These are phyloP conservation scores for Ilyonectria robusta DNA, from an alignment of 2,329 filamentous ascomycete species.

Conservation along the genomic window DNA sequence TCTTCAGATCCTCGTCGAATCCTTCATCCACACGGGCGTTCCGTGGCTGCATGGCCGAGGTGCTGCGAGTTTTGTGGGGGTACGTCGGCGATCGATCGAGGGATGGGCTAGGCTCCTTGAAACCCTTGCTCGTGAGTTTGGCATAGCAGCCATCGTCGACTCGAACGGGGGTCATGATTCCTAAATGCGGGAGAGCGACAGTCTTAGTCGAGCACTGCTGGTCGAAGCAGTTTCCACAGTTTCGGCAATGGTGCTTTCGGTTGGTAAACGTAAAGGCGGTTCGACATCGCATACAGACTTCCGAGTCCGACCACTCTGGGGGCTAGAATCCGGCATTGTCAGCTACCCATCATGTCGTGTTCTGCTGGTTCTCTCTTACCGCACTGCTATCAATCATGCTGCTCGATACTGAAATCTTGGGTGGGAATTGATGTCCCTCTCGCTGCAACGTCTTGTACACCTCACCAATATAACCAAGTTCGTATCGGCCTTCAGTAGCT, in stretches of 20 bases:
- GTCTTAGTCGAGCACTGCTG: slow-evolving; percentile 93
- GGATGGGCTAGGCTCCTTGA: slow-evolving; percentile 58
- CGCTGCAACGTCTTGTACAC: slow-evolving; percentile 86
- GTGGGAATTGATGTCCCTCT: slow-evolving; percentile 92
- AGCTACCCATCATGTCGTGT: slow-evolving; percentile 10
- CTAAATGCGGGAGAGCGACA: slow-evolving; percentile 90
- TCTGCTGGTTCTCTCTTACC: slow-evolving; percentile 67
- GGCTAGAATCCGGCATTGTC: slow-evolving; percentile 67
- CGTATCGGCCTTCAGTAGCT: slow-evolving; percentile 87
- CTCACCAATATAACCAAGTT: slow-evolving; percentile 88
- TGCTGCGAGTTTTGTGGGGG: slow-evolving; percentile 75
- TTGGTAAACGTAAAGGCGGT: slow-evolving; percentile 98
- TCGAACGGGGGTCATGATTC: slow-evolving; percentile 90
- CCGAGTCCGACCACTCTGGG: slow-evolving; percentile 97
- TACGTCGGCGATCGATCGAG: slow-evolving; percentile 64
- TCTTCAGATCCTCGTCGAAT: slow-evolving; percentile 95
- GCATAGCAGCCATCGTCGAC: slow-evolving; percentile 97
- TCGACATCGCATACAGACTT: slow-evolving; percentile 98
- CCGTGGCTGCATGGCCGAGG: slow-evolving; percentile 86
- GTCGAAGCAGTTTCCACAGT: slow-evolving; percentile 98
- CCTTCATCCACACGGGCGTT: slow-evolving; percentile 89
- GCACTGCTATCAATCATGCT: slow-evolving; percentile 98
- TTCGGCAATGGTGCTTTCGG: slow-evolving; percentile 97
- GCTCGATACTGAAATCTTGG: slow-evolving; percentile 87
- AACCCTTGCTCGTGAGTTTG: slow-evolving; percentile 83